Evolutionary conservation across 352 stramenopile species (phyloP), one percentile per base, ranked within the genome.

Genomic region (Pythium plurisporium): DNA sequence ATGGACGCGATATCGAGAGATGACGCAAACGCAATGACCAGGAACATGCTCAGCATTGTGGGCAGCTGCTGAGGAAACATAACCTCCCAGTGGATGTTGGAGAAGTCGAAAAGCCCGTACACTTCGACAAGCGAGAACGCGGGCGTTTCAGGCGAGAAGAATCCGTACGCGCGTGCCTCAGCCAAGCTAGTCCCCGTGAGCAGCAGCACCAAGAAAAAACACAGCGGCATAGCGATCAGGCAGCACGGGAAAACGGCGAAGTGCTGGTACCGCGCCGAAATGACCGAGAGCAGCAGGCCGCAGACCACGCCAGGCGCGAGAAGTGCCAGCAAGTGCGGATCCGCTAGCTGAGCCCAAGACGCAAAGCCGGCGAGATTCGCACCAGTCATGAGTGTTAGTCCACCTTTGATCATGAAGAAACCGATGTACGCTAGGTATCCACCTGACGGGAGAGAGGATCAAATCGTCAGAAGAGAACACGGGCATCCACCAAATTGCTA

Each of bases 361-460:
- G 49, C 52, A 10, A 86, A 63, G 15, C 70, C 75, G 44, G 84
- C 87, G 51, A 98, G 82, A 44, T 72, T 69, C 29, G 77, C 66
- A 4, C 73, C 82, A 11, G 95, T 96, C 65, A 89, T 95, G 15
- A 97, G 64, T 5, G 83, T 84, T 34, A 97, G 64, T 2, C 92
- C 91, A 6, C 89, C 92, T 64, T 97, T 87, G 29, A 97, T 55
- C 76, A 95, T 97, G 64, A 99, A 99, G 56, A 97, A 98, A 1
- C 96, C 96, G 38, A 98, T 97, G 59, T 94, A 98, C 20, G 94
- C 96, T 36, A 99, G 76, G 76, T 99, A 99, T 7, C 96, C 96
- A 14, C 75, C 60, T 65, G 40, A 33, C 19, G 14, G n/a, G 17
- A 37, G 17, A 26, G 8, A 29, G 27, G 15, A 4, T 34, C 6